A percentile compares a stretch with the other conserved stretches of the same genome.
Conservation (phyloP, 768 basidiomycete genomes). For the Mycena metata region DNA sequence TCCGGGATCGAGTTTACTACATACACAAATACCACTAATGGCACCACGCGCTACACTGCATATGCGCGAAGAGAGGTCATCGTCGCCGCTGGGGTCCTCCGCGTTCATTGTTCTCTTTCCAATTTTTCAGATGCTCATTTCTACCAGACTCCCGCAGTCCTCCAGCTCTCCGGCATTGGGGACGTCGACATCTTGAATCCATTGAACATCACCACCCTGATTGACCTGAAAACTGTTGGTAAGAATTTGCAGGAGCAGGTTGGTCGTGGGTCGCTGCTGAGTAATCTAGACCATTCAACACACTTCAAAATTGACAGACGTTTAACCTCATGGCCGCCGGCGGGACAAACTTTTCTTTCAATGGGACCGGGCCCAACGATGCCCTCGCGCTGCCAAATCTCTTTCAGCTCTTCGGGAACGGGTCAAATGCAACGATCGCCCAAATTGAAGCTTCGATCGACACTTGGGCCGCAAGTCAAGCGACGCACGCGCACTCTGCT, state of each 20-base stretch:
- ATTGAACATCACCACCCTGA: slow-evolving; percentile 61
- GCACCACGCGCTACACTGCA: slow-evolving; percentile 55
- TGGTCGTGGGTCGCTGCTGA: background rate
- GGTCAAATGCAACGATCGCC: slow-evolving; percentile 48
- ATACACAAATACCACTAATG: slow-evolving; percentile 46
- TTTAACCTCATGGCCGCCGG: slow-evolving; percentile 58
- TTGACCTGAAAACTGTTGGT: slow-evolving; percentile 65
- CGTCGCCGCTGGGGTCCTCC: slow-evolving; percentile 64
- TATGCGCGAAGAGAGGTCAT: slow-evolving; percentile 64
- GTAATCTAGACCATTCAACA: background rate
- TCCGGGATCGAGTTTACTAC: slow-evolving; percentile 49
- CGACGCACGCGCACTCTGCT: slow-evolving; percentile 53
- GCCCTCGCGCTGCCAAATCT: slow-evolving; percentile 67
- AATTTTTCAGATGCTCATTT: background rate
- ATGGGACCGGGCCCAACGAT: slow-evolving; percentile 61
- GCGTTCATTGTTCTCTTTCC: slow-evolving; percentile 42
- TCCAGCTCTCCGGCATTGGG: slow-evolving; percentile 72
- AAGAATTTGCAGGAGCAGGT: slow-evolving; percentile 72
- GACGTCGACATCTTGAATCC: slow-evolving; percentile 59
- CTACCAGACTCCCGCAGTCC: slow-evolving; percentile 58
- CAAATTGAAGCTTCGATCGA: slow-evolving; percentile 54
- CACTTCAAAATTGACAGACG: slow-evolving; percentile 48
- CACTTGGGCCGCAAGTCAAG: slow-evolving; percentile 60
- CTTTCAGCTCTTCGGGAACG: slow-evolving; percentile 58
- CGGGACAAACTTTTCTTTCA: slow-evolving; percentile 56